Evolutionary conservation across 495 filamentous ascomycete species (phyloP).

Genomic region (Endocarpon pusillum): DNA sequence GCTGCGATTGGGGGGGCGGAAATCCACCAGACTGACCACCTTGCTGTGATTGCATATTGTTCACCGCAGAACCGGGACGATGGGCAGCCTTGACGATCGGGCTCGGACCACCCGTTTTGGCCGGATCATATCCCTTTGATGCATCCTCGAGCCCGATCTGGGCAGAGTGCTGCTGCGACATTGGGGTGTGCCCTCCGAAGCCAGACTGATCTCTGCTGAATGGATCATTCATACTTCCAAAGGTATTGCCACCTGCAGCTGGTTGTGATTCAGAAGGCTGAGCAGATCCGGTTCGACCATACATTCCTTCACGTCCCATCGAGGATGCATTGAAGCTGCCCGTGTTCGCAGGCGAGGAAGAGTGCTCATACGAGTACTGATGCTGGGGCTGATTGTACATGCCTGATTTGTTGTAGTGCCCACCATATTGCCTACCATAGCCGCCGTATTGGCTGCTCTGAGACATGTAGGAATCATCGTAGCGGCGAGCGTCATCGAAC

Average conservation of each 20-base stretch:
- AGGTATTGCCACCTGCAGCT: slow-evolving; percentile 38
- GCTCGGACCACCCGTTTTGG: slow-evolving; percentile 64
- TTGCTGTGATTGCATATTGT: slow-evolving; percentile 47
- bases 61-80: slow-evolving; percentile 73
- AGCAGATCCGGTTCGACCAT: slow-evolving; percentile 55
- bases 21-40: slow-evolving; percentile 37
- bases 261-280: slow-evolving; percentile 55
- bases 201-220: slow-evolving; percentile 54
- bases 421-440: slow-evolving; percentile 52
- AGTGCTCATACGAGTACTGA: slow-evolving; percentile 64
- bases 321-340: slow-evolving; percentile 51
- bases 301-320: slow-evolving; percentile 56
- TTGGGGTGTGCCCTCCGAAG: slow-evolving; percentile 52
- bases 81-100: slow-evolving; percentile 63
- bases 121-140: slow-evolving; percentile 59
- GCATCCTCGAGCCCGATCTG: slow-evolving; percentile 45
- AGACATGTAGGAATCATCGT: slow-evolving; percentile 37
- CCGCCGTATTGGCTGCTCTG: slow-evolving; percentile 43
- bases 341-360: slow-evolving; percentile 55
- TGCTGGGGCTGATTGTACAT: slow-evolving; percentile 70
- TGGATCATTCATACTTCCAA: slow-evolving; percentile 58
- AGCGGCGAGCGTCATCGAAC: slow-evolving; percentile 38
- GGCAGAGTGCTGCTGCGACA: slow-evolving; percentile 43
- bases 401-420: slow-evolving; percentile 58
- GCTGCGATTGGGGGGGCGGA: slow-evolving; percentile 58